A percentile compares a stretch with the other conserved stretches of the same genome.
phyloP scores from a whole-genome alignment of 1,284 basidiomycete species.

The Gymnopus androsaceus region DNA sequence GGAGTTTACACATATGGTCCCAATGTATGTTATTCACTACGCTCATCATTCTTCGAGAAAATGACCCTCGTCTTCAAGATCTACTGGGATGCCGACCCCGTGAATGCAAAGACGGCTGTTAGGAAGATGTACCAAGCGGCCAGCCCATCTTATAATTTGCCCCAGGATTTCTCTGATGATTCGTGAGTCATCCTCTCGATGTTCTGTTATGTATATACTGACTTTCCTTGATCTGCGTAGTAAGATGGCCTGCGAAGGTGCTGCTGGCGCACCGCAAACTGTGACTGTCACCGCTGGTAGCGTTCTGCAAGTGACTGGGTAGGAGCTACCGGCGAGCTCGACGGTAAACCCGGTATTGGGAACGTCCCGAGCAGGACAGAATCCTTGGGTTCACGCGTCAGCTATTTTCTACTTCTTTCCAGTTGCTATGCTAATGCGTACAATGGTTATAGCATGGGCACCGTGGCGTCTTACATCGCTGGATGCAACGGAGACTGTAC shows the following conservation, averaged over 20 bases:
- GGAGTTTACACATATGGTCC: slow-evolving; percentile 20
- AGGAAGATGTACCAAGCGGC: slow-evolving; percentile 27
- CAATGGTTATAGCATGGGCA: slow-evolving; percentile 29
- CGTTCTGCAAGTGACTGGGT: slow-evolving; percentile 21
- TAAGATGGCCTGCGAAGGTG: slow-evolving; percentile 26
- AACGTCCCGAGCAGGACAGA: slow-evolving; percentile 15
- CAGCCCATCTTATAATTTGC: slow-evolving; percentile 21
- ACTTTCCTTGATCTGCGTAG: slow-evolving; percentile 5
- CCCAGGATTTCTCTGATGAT: slow-evolving; percentile 21
- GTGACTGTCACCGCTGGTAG: slow-evolving; percentile 23
- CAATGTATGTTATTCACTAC: slow-evolving; percentile 18
- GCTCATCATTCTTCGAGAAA: not conserved
- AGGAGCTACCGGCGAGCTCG: slow-evolving; percentile 26
- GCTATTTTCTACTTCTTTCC: not conserved
- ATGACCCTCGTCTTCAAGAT: slow-evolving; percentile 13
- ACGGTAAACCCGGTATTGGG: slow-evolving; percentile 22
- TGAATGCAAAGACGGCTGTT: slow-evolving; percentile 22
- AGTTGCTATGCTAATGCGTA: not conserved
- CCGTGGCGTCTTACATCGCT: slow-evolving; percentile 41
- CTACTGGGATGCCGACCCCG: slow-evolving; percentile 22
- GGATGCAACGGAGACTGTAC: slow-evolving; percentile 38
- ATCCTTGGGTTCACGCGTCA: slow-evolving; percentile 29
- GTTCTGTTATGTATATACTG: not conserved
- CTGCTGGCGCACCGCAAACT: slow-evolving; percentile 21
- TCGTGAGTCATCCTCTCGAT: slow-evolving; percentile 19